Evolutionary conservation across 225 moss, liverwort and hornwort species (phyloP).

Genomic region (Straminergon stramineum): DNA sequence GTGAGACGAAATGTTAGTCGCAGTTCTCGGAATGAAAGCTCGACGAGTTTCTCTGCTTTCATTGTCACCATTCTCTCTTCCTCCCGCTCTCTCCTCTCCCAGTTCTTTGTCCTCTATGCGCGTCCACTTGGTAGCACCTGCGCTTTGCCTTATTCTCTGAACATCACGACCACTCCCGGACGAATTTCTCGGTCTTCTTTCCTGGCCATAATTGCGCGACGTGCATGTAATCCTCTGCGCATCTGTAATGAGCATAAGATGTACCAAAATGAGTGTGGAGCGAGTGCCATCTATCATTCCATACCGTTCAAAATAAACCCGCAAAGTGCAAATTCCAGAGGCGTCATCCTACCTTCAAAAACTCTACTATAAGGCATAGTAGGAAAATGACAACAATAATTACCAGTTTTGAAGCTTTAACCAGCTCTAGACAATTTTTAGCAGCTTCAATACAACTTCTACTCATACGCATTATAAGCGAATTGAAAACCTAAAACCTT

Average conservation of each 20-base stretch:
- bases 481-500: slow-evolving; percentile 28
- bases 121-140: slow-evolving; percentile 31
- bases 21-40: slow-evolving; percentile 35
- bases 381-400: not conserved
- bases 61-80: not conserved
- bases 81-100: slow-evolving; percentile 8
- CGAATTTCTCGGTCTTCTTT: slow-evolving; percentile 5
- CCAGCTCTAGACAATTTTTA: not conserved
- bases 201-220: slow-evolving; percentile 13
- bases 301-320: not conserved
- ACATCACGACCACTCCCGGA: slow-evolving; percentile 8
- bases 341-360: not conserved
- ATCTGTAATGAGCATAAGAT: slow-evolving; percentile 5
- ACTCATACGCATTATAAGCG: not conserved
- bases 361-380: not conserved
- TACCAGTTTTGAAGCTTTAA: not conserved
- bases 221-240: not conserved
- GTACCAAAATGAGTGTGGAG: not conserved
- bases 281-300: not conserved
- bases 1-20: slow-evolving; percentile 56
- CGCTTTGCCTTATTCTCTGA: slow-evolving; percentile 9
- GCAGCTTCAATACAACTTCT: not conserved
- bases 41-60: slow-evolving; percentile 18
- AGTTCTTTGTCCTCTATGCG: slow-evolving; percentile 19
- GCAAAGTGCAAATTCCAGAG: not conserved